These are phyloP conservation scores for Selaginella tamariscina DNA, from an alignment of 75 land plant species.

Conservation along the genomic window DNA sequence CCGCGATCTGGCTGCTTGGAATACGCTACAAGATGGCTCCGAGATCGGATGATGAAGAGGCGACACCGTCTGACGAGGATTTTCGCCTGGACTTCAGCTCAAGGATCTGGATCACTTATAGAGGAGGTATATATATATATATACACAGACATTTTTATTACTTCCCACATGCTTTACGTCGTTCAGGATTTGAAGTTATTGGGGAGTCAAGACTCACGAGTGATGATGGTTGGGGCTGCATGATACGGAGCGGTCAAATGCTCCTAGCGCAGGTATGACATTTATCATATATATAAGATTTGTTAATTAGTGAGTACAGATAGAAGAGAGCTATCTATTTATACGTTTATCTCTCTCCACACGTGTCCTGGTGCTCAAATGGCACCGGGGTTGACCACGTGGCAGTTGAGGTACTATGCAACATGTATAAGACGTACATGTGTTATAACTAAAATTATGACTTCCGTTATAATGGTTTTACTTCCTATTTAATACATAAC, in stretches of 20 bases:
- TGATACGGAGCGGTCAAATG: conserved; percentile 98
- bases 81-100: conserved; percentile 74
- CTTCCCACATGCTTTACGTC: conserved; percentile 4
- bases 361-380: too few species aligned
- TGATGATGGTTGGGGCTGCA: conserved; percentile 94
- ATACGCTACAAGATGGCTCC: conserved; percentile 41
- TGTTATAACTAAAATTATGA: too few species aligned
- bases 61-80: conserved; percentile 23
- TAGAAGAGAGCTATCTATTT: too few species aligned
- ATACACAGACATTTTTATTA: not conserved
- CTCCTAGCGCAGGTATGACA: conserved; percentile 76
- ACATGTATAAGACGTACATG: too few species aligned
- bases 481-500: too few species aligned
- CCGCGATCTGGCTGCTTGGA: conserved; percentile 74
- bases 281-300: not conserved
- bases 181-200: conserved; percentile 68
- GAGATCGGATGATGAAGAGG: conserved; percentile 25
- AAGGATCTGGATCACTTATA: conserved; percentile 72
- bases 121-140: conserved; percentile 55
- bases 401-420: too few species aligned
- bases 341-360: too few species aligned
- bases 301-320: too few species aligned
- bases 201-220: conserved; percentile 58
- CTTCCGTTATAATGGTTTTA: too few species aligned
- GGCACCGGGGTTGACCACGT: too few species aligned